Evolutionary conservation across 2,329 filamentous ascomycete species (phyloP), one percentile per base, ranked within the genome.

Genomic region (Ceratocystis papillata): DNA sequence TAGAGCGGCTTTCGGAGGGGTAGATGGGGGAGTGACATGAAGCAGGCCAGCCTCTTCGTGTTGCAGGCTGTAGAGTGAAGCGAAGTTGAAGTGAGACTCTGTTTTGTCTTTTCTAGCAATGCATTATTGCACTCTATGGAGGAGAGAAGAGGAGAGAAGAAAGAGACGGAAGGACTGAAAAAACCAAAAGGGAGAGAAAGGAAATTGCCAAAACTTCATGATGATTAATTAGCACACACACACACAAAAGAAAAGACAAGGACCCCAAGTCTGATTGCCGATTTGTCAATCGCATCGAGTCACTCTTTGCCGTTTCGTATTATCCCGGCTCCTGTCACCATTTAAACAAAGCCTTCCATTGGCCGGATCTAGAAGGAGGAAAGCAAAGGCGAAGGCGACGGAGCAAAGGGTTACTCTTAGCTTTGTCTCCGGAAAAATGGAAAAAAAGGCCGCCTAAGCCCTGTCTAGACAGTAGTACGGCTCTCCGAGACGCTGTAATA

Each of bases 371-470:
- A 15, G 5, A n/a, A 25, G 48, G 48, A 53, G 7, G 48, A 25
- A 53, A 25, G n/a, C n/a, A n/a, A 25, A 15, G 50, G n/a, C 20
- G 28, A 25, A 55, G 25, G 25, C 50, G 50, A 25, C 50, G 50
- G 50, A 55, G 50, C 20, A 55, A 55, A 55, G 50, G 50, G 20
- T 28, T 20, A 22, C 28, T 15, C 46, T 25, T 1, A n/a, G 15
- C 28, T 30, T 48, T 30, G 28, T 45, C 61, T 48, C 61, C 61
- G 61, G 41, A 5, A 48, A 63, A 63, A 63, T n/a, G 61, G 41
- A 63, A 28, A 22, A n/a, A 22, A 48, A 6, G 46, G 6, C 20
- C 20, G 17, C 20, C 17, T 22, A 4, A 48, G 46, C n/a, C 37
- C 12, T 41, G 37, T 41, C 10, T 3, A 41, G 37, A 41, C 37